Conservation (phyloP, 305 asterid genomes). For the Fraxinus albicans region DNA sequence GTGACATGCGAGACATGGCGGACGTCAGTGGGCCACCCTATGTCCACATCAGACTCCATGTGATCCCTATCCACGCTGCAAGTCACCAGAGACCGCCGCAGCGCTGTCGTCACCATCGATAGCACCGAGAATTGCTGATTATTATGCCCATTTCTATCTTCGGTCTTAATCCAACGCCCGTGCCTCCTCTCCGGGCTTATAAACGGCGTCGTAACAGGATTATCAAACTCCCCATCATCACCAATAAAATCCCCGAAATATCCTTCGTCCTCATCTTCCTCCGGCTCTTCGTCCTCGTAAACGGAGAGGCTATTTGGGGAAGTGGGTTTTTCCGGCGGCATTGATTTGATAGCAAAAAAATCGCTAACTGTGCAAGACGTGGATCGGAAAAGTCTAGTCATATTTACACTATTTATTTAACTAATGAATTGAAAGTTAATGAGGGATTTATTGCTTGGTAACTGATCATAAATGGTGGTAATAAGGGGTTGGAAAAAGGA, state of each 20-base stretch:
- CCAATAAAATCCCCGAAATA: conserved; percentile 32
- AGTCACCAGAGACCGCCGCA: conserved; percentile 62
- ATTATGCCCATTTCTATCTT: background rate
- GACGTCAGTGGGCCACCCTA: conserved; percentile 74
- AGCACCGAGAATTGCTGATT: conserved; percentile 41
- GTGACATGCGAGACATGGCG: conserved; percentile 86
- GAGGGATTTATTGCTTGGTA: conserved; percentile 3
- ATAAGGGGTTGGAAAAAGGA: background rate
- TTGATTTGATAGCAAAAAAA: conserved; percentile 10
- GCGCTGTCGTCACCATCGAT: conserved; percentile 52
- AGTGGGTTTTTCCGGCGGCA: conserved; percentile 20
- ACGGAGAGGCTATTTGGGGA: conserved; percentile 21
- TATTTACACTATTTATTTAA: background rate
- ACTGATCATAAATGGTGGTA: background rate
- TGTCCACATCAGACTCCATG: conserved; percentile 51
- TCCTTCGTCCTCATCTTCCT: conserved; percentile 36
- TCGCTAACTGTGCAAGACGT: conserved; percentile 47
- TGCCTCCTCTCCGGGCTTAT: conserved; percentile 27
- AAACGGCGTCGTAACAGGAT: conserved; percentile 39
- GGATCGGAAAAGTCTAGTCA: conserved; percentile 70
- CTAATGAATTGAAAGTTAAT: background rate
- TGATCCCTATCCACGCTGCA: conserved; percentile 57
- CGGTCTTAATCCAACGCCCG: background rate
- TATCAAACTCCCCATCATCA: conserved; percentile 23
- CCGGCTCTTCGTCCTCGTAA: conserved; percentile 20